phyloP scores from a whole-genome alignment of 2,329 filamentous ascomycete genomes.

The Beauveria bassiana region DNA sequence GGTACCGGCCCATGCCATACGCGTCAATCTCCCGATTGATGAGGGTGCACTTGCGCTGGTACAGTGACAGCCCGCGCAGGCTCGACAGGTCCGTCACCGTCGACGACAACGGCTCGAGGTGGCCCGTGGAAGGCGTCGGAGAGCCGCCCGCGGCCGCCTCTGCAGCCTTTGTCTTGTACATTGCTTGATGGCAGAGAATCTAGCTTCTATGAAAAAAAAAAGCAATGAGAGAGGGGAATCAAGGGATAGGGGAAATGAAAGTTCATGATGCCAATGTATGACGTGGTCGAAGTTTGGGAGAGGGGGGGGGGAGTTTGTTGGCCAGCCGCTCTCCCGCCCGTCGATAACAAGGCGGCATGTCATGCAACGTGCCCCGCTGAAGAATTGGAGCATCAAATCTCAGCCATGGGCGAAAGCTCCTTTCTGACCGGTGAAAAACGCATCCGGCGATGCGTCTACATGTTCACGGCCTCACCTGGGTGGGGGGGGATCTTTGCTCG shows the following conservation, averaged over 20 bases:
- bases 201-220: neutral
- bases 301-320: too few relatives aligned
- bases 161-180: neutral
- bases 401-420: too few relatives aligned
- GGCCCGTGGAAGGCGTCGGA: neutral
- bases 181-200: neutral
- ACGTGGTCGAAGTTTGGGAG: too few relatives aligned
- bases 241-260: too few relatives aligned
- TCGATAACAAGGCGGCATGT: too few relatives aligned
- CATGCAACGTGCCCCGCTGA: neutral
- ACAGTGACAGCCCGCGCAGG: slow-evolving; percentile 21
- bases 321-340: too few relatives aligned
- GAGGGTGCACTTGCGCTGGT: slow-evolving; percentile 29
- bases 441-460: neutral
- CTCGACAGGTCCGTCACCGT: slow-evolving; percentile 4
- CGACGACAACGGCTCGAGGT: neutral
- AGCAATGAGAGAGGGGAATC: too few relatives aligned
- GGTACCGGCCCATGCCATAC: slow-evolving; percentile 45
- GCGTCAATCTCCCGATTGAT: slow-evolving; percentile 38
- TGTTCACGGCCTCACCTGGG: too few relatives aligned
- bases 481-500: too few relatives aligned
- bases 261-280: too few relatives aligned
- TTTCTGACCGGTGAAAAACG: neutral
- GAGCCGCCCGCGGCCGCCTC: neutral
- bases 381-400: neutral